These are phyloP conservation scores for Dendrobium chrysotoxum DNA, from an alignment of 106 monocot species.

Conservation along the genomic window DNA sequence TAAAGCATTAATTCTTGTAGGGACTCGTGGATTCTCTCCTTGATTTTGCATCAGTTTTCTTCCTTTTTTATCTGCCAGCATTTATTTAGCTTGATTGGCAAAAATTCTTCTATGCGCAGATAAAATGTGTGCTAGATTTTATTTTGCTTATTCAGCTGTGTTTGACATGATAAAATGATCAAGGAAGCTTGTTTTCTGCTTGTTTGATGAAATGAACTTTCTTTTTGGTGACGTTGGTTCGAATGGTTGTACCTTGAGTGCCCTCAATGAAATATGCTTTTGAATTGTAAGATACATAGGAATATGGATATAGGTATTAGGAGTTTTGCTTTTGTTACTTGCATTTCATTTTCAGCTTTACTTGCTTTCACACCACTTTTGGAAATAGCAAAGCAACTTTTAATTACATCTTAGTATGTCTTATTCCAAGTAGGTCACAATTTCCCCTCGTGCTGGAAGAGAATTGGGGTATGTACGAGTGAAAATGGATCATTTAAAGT, in stretches of 20 bases:
- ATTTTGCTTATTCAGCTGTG: not conserved
- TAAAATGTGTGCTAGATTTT: not conserved
- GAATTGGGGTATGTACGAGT: conserved; percentile 80
- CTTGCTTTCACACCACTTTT: not conserved
- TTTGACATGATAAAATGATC: not conserved
- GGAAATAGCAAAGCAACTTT: not conserved
- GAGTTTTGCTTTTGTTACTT: not conserved
- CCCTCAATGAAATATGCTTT: not conserved
- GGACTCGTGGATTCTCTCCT: not conserved
- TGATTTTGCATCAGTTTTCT: not conserved
- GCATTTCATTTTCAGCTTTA: not conserved
- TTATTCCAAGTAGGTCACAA: conserved; percentile 47
- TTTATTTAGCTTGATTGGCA: not conserved
- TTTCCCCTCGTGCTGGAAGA: conserved; percentile 91
- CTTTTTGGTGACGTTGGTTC: not conserved
- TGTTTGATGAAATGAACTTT: no score
- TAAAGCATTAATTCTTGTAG: no score
- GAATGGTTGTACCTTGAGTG: not conserved
- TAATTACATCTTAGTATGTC: not conserved
- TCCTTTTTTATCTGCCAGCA: not conserved
- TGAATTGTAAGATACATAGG: not conserved
- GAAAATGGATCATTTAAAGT: conserved; percentile 88
- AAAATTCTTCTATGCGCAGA: not conserved
- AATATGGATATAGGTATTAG: not conserved
- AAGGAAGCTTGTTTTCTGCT: not conserved